phyloP scores from a whole-genome alignment of 1,284 basidiomycete genomes.

The Rugiboletus extremiorientalis region DNA sequence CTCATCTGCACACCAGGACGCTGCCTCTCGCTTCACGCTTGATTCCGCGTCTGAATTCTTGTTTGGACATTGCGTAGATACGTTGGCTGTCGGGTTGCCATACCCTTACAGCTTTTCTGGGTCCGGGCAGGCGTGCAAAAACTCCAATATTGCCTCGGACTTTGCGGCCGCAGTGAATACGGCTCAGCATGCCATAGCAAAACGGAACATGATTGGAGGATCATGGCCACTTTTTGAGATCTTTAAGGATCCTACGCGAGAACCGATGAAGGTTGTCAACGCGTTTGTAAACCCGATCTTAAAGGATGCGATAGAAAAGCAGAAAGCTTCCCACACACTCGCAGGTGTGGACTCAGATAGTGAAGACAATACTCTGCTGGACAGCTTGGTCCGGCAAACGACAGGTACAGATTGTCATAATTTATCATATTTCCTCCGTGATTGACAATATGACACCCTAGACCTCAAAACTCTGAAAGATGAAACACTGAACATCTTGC shows the following conservation, averaged over 20 bases:
- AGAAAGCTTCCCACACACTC: slow-evolving; percentile 24
- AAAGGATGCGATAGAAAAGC: slow-evolving; percentile 32
- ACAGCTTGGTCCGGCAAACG: slow-evolving; percentile 50
- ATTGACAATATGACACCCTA: slow-evolving; percentile 32
- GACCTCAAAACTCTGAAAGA: slow-evolving; percentile 38
- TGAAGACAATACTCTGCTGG: slow-evolving; percentile 48
- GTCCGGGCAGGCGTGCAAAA: background rate
- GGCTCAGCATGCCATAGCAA: slow-evolving; percentile 32
- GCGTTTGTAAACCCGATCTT: slow-evolving; percentile 39
- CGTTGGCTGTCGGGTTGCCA: slow-evolving; percentile 29
- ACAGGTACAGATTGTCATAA: slow-evolving; percentile 36
- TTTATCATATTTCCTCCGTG: slow-evolving; percentile 32
- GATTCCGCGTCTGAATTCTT: slow-evolving; percentile 46
- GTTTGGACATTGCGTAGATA: slow-evolving; percentile 37
- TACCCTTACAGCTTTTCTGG: slow-evolving; percentile 28
- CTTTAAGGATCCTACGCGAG: slow-evolving; percentile 31
- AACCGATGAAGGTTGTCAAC: slow-evolving; percentile 41
- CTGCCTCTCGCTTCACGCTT: slow-evolving; percentile 44
- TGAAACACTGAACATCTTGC: slow-evolving; percentile 42
- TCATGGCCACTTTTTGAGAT: slow-evolving; percentile 44
- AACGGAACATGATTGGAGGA: slow-evolving; percentile 35
- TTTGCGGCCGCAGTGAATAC: slow-evolving; percentile 38
- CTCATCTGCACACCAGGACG: slow-evolving; percentile 24
- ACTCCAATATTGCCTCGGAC: slow-evolving; percentile 20
- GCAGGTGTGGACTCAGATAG: slow-evolving; percentile 6